These are phyloP conservation scores for Nicotiana undulata DNA, from an alignment of 257 asterid genomes.

Conservation along the genomic window DNA sequence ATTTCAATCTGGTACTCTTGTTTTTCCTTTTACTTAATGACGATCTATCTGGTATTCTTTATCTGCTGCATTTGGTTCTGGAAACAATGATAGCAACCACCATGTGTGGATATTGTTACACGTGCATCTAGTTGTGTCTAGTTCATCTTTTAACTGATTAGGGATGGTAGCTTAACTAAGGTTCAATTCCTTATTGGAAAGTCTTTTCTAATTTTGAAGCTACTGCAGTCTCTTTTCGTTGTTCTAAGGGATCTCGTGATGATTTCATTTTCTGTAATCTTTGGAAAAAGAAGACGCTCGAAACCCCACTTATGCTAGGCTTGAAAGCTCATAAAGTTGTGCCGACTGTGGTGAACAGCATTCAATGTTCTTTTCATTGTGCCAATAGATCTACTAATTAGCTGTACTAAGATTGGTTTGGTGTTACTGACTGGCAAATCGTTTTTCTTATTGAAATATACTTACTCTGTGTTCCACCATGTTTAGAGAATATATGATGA, in stretches of 20 bases:
- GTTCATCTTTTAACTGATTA: background rate
- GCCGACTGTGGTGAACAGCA: background rate
- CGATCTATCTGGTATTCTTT: background rate
- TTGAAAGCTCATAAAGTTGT: background rate
- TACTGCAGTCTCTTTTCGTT: background rate
- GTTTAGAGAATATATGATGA: background rate
- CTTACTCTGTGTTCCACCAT: background rate
- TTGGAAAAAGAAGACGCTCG: background rate
- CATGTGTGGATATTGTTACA: background rate
- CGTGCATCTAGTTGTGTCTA: background rate
- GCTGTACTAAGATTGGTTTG: background rate
- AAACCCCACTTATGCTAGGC: background rate
- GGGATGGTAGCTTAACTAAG: background rate
- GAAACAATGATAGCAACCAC: background rate
- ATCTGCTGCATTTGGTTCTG: background rate
- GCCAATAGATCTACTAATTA: background rate
- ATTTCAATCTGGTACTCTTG: background rate
- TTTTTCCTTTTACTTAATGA: background rate
- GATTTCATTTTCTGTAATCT: background rate
- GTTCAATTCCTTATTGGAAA: background rate
- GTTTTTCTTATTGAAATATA: background rate
- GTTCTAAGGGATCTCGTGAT: background rate
- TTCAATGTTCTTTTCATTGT: background rate
- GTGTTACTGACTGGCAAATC: background rate
- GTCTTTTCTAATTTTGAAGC: background rate